Conservation (phyloP, 768 basidiomycete species). For the Pulveroboletus ravenelii region DNA sequence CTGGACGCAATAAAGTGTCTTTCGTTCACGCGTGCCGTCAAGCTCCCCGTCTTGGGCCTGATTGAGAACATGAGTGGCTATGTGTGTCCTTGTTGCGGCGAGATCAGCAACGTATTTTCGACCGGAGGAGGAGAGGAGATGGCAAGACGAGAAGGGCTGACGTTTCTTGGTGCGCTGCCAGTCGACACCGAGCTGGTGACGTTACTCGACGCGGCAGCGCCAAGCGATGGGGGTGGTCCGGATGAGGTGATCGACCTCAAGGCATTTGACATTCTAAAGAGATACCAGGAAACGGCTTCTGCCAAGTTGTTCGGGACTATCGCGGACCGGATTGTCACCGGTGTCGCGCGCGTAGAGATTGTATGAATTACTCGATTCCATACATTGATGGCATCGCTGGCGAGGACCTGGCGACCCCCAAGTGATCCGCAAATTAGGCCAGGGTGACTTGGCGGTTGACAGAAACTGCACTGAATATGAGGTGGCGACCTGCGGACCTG, state of each 20-base stretch:
- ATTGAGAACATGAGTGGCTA: slow-evolving; percentile 99
- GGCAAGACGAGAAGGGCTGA: slow-evolving; percentile 68
- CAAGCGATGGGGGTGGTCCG: slow-evolving; percentile 15
- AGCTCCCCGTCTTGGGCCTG: slow-evolving; percentile 82
- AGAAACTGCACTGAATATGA: background rate
- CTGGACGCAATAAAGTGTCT: slow-evolving; percentile 95
- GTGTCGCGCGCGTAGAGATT: slow-evolving; percentile 18
- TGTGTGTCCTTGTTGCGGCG: slow-evolving; percentile 95
- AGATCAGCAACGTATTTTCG: slow-evolving; percentile 92
- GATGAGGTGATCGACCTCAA: slow-evolving; percentile 23
- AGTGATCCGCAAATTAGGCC: slow-evolving; percentile 11
- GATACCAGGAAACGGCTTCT: slow-evolving; percentile 67
- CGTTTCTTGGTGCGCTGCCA: slow-evolving; percentile 84
- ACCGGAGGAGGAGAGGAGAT: slow-evolving; percentile 88
- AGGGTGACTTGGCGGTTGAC: slow-evolving; percentile 2
- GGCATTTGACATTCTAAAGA: slow-evolving; percentile 50
- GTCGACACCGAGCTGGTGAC: slow-evolving; percentile 90
- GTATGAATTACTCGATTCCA: no score
- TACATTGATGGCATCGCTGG: no score
- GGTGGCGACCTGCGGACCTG: no score
- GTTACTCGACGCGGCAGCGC: slow-evolving; percentile 67
- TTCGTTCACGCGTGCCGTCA: slow-evolving; percentile 87
- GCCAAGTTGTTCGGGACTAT: slow-evolving; percentile 64
- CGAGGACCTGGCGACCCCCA: background rate
- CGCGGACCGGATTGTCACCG: slow-evolving; percentile 38